phyloP scores from a whole-genome alignment of 352 stramenopile genomes.

The Phytophthora vignae region DNA sequence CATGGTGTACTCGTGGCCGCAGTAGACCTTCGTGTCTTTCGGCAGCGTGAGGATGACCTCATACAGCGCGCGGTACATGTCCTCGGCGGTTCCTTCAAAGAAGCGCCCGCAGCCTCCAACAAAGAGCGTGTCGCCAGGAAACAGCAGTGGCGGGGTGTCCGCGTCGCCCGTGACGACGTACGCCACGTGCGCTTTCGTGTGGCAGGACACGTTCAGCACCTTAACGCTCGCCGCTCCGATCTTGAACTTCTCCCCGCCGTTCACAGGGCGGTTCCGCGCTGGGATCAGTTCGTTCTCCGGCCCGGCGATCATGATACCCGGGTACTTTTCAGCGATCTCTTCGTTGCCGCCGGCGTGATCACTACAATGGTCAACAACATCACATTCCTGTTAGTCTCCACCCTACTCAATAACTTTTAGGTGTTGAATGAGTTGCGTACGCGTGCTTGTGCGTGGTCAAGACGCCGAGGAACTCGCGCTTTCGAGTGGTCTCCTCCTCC shows the following conservation, averaged over 20 bases:
- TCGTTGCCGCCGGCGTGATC: slow-evolving; percentile 87
- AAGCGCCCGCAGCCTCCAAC: slow-evolving; percentile 86
- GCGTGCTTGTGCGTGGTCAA: slow-evolving; percentile 95
- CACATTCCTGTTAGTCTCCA: slow-evolving; percentile 3
- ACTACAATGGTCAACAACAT: slow-evolving; percentile 28
- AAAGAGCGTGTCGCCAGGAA: slow-evolving; percentile 91
- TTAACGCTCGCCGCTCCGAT: slow-evolving; percentile 78
- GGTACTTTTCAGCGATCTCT: slow-evolving; percentile 71
- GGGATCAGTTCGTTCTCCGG: slow-evolving; percentile 82
- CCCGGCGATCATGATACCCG: slow-evolving; percentile 69
- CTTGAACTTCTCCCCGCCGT: slow-evolving; percentile 85
- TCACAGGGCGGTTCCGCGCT: slow-evolving; percentile 66
- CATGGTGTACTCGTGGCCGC: slow-evolving; percentile 94
- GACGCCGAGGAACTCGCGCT: slow-evolving; percentile 85
- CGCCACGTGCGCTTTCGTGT: slow-evolving; percentile 86
- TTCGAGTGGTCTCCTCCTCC: slow-evolving; percentile 70
- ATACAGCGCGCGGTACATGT: slow-evolving; percentile 91
- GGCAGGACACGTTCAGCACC: slow-evolving; percentile 83
- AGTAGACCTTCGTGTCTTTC: slow-evolving; percentile 90
- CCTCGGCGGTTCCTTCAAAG: slow-evolving; percentile 89
- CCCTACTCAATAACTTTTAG: background rate
- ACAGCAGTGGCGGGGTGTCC: slow-evolving; percentile 80
- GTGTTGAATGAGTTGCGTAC: slow-evolving; percentile 39
- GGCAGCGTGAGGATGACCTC: slow-evolving; percentile 88
- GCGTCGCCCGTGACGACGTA: slow-evolving; percentile 88